A percentile compares a stretch with the other conserved stretches of the same genome.
phyloP scores from a whole-genome alignment of 139 green algal species.

The Auxenochlorella pyrenoidosa region DNA sequence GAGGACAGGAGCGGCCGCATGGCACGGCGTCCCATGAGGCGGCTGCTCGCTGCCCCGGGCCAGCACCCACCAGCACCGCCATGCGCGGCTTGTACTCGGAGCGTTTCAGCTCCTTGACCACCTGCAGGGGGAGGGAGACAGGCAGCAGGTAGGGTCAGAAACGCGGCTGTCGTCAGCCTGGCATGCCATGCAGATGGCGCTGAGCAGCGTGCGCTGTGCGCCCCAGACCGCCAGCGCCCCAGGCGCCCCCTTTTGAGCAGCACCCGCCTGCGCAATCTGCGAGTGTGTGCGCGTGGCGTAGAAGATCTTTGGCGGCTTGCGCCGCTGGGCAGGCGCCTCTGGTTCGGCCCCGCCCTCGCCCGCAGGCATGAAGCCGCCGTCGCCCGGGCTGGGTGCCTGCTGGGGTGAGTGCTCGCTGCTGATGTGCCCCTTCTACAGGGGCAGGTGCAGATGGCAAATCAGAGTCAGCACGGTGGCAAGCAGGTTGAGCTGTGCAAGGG shows the following conservation, averaged over 20 bases:
- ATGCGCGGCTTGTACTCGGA: constrained; percentile 83
- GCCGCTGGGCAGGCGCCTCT: background rate
- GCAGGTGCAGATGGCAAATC: background rate
- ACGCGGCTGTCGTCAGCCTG: too few species aligned
- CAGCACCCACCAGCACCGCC: constrained; percentile 80
- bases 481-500: too few species aligned
- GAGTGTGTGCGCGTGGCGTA: constrained; percentile 93
- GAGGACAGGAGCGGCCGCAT: background rate
- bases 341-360: background rate
- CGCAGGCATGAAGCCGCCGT: constrained; percentile 34
- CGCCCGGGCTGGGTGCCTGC: background rate
- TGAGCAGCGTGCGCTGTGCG: too few species aligned
- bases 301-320: constrained; percentile 69
- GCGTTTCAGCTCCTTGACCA: constrained; percentile 91
- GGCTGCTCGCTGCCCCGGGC: background rate
- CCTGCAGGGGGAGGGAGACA: constrained; percentile 52
- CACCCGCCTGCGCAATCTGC: constrained; percentile 90
- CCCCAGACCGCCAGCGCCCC: too few species aligned
- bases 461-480: background rate
- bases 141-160: background rate
- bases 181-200: too few species aligned
- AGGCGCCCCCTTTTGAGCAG: background rate
- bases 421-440: background rate
- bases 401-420: background rate
- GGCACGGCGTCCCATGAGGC: background rate